phyloP scores from a whole-genome alignment of 805 yeast species.

The Candida awuae region DNA sequence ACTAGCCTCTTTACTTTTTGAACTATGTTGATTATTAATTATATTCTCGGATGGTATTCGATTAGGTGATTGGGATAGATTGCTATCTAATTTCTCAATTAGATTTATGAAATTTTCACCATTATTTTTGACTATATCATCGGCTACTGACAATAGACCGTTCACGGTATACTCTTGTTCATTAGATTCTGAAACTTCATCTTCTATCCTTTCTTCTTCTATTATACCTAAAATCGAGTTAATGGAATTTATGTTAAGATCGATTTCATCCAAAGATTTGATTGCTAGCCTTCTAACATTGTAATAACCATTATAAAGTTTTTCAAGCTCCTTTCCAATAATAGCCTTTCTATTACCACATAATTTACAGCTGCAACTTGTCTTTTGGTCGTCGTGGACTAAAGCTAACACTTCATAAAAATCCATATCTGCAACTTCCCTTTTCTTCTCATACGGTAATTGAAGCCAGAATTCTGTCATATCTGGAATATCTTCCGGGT shows the following conservation, averaged over 20 bases:
- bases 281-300: conserved; percentile 31
- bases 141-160: conserved; percentile 47
- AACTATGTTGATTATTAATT: not conserved
- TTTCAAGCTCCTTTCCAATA: conserved; percentile 69
- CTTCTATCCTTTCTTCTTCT: conserved; percentile 5
- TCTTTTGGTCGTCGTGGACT: conserved; percentile 51
- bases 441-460: conserved; percentile 51
- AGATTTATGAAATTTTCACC: conserved; percentile 73
- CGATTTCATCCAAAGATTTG: conserved; percentile 33
- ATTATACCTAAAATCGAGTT: conserved; percentile 22
- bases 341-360: conserved; percentile 71
- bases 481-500: conserved; percentile 43
- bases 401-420: conserved; percentile 60
- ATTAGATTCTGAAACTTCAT: not conserved
- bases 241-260: conserved; percentile 22
- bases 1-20: not conserved
- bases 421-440: conserved; percentile 55
- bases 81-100: conserved; percentile 65
- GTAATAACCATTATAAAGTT: conserved; percentile 61
- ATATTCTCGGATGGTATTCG: not conserved
- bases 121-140: conserved; percentile 66
- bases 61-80: not conserved
- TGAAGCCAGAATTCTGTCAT: conserved; percentile 59
- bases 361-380: conserved; percentile 59
- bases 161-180: conserved; percentile 2